Evolutionary conservation across 768 basidiomycete genomes (phyloP).

Genomic region (Tricholoma bakamatsutake): DNA sequence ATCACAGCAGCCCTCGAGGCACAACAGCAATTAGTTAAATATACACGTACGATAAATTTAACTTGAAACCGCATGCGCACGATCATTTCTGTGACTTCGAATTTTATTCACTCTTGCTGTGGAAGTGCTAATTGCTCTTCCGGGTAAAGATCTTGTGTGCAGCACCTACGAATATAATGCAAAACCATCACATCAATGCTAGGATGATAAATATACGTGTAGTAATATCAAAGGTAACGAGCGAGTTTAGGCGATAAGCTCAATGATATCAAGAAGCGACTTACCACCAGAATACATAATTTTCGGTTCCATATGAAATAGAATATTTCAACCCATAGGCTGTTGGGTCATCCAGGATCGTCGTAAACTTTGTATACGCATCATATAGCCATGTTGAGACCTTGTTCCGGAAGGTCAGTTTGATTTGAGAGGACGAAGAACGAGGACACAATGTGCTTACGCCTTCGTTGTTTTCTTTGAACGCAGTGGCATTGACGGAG

Average conservation of each 20-base stretch:
- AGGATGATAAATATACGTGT: conserved; percentile 50
- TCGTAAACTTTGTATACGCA: conserved; percentile 41
- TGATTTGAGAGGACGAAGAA: background rate
- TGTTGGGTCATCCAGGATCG: conserved; percentile 41
- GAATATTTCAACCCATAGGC: conserved; percentile 52
- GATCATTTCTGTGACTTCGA: too few relatives aligned
- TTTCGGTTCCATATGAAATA: conserved; percentile 35
- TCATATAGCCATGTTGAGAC: conserved; percentile 47
- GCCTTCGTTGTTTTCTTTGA: conserved; percentile 39
- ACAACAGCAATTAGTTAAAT: too few relatives aligned
- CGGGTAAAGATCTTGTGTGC: conserved; percentile 37
- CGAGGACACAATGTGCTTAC: conserved; percentile 25
- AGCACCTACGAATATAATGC: conserved; percentile 21
- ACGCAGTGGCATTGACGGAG: conserved; percentile 29
- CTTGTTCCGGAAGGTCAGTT: conserved; percentile 18
- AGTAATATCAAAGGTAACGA: background rate
- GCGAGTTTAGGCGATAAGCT: background rate
- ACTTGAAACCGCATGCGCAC: too few relatives aligned
- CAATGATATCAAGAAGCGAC: conserved; percentile 8
- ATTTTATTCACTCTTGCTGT: too few relatives aligned
- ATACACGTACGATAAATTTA: too few relatives aligned
- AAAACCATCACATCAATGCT: conserved; percentile 29
- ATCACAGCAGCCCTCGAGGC: too few relatives aligned
- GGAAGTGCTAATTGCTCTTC: too few relatives aligned
- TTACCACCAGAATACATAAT: conserved; percentile 51